Evolutionary conservation across 768 basidiomycete genomes (phyloP), one percentile per base, ranked within the genome.

Genomic region (Bullera alba): DNA sequence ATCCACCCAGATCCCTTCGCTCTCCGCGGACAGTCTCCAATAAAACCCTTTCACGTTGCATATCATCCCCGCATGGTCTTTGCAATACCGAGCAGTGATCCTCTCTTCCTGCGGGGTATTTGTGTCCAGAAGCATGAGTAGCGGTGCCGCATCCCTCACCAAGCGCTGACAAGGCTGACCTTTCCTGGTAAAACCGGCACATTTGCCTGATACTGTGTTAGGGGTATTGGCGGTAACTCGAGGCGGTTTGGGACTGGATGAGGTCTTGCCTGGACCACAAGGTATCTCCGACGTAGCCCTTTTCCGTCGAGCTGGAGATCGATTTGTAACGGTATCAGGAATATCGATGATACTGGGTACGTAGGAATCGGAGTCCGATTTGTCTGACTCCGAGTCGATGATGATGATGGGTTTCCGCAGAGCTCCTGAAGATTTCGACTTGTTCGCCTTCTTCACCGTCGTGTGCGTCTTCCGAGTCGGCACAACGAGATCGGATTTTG

Each of bases 51-150:
- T 56, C 3, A 50, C 59, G 8, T 57, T 50, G 46, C 70, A 70
- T 2, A 72, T 70, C 63, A 65, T 59, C 17, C 60, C 62, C 14
- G 62, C 61, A 56, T 72, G 70, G 53, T 70, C 68, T 26, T 62
- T 67, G 36, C 70, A 72, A 42, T 63, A 72, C 32, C 70, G 52
- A 15, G 51, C 61, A 30, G 48, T 22, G 16, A 53, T 46, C 36
- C 37, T 42, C 46, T 54, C 39, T 27, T 38, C 54, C 4, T 45
- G 28, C 22, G 23, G 46, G 28, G 44, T 46, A 5, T 57, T 48
- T 23, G 30, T 30, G 30, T 51, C 46, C 17, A 32, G 19, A 14
- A 41, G 27, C 2, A 51, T 30, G 10, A 68, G 42, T n/a, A 57
- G 65, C 2, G 70, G 65, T 6, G 70, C 70, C 12, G 49, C 39